Evolutionary conservation across 805 yeast species (phyloP), one percentile per base, ranked within the genome.

Genomic region (Komagataella pastoris): DNA sequence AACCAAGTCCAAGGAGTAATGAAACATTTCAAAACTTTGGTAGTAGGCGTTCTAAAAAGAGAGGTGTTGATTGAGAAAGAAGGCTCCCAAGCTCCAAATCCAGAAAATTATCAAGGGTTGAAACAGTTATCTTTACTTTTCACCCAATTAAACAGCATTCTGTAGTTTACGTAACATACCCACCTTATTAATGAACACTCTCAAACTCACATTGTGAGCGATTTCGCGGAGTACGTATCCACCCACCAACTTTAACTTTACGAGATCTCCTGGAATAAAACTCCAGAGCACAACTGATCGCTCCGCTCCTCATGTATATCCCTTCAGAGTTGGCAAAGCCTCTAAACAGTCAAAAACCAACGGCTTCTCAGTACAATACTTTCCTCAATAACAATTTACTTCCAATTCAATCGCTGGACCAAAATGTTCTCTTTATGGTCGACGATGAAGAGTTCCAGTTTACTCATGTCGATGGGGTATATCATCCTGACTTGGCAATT

Each of bases 1-100:
- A 60, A 65, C 6, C 80, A 77, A 56, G 83, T 81, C 0, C 71
- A 69, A 50, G 70, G 65, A 3, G 62, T 88, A 47, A 60, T 86
- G 59, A 58, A 62, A 7, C 74, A 75, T 48, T 80, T 80, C 61
- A 71, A 76, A 49, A 76, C 72, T 51, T 64, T 88, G 51, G 70
- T 82, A 17, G 73, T 77, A 48, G 86, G 88, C 14, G 66, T 67
- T 5, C 53, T 68, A 54, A 67, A 66, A 50, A 59, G 67, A 47
- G 69, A 67, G 17, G 54, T 62, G 17, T 52, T 57, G 3, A 21
- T 48, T 3, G 59, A 56, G 23, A 57, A 59, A 24, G 52, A 53
- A 46, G 46, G 19, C 45, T 18, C 45, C 48, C n/a, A 50, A 55
- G 44, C 43, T 52, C 21, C 48, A 56, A 40, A 19, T 18, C 49